Evolutionary conservation across 164 flowering plant genomes (phyloP).

Genomic region (Aristolochia californica): DNA sequence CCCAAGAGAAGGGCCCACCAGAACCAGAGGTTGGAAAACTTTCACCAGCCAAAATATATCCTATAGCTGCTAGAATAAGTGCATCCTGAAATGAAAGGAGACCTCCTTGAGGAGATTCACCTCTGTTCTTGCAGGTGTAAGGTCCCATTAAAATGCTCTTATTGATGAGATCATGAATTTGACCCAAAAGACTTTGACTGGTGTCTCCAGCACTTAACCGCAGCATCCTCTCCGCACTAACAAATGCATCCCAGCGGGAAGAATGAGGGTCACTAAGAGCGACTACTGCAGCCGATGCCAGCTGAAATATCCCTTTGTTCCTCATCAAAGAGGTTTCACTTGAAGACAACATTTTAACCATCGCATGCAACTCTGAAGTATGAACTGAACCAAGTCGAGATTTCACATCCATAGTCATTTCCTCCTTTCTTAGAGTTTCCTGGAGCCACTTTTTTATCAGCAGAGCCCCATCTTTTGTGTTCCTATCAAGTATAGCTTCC

Average conservation of each 20-base stretch:
- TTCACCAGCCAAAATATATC: constrained; percentile 92
- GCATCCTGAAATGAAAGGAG: constrained; percentile 71
- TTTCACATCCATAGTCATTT: constrained; percentile 34
- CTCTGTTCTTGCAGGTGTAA: constrained; percentile 16
- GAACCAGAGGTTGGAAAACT: constrained; percentile 86
- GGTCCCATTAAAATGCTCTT: constrained; percentile 46
- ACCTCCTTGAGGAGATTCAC: constrained; percentile 24
- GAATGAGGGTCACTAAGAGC: constrained; percentile 57
- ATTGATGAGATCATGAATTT: constrained; percentile 76
- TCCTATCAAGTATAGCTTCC: constrained; percentile 76
- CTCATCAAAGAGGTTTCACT: constrained; percentile 49
- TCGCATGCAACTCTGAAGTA: constrained; percentile 44
- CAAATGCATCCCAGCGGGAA: constrained; percentile 77
- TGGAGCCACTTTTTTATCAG: constrained; percentile 86
- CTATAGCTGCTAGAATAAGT: constrained; percentile 54
- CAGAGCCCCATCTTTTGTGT: constrained; percentile 69
- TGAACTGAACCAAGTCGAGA: constrained; percentile 51
- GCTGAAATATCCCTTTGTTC: constrained; percentile 83
- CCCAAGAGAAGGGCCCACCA: constrained; percentile 92
- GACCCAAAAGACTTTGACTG: constrained; percentile 83
- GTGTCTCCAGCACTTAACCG: constrained; percentile 74
- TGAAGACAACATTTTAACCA: constrained; percentile 58
- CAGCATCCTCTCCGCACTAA: constrained; percentile 80
- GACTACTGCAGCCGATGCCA: constrained; percentile 53
- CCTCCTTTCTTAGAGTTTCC: constrained; percentile 60